These are phyloP conservation scores for Chrysosporium queenslandicum DNA, from an alignment of 2,329 filamentous ascomycete species.

Conservation along the genomic window DNA sequence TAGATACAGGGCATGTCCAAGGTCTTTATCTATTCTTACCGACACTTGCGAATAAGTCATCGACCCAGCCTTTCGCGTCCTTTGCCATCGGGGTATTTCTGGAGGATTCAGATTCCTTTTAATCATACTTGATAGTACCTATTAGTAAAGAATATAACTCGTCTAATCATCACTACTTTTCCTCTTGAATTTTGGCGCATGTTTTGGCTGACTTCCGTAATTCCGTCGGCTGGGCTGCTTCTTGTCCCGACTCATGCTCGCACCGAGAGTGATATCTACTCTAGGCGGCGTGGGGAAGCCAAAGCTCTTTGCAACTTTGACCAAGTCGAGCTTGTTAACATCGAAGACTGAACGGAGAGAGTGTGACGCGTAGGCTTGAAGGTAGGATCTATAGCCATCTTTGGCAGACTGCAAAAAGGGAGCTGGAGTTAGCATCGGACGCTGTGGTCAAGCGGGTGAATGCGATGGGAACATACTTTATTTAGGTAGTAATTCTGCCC, in stretches of 20 bases:
- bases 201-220: slow-evolving; percentile 70
- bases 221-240: slow-evolving; percentile 56
- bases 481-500: slow-evolving; percentile 94
- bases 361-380: slow-evolving; percentile 90
- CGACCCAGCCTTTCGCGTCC: too few relatives aligned
- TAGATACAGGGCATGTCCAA: too few relatives aligned
- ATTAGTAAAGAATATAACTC: too few relatives aligned
- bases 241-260: slow-evolving; percentile 65
- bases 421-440: not conserved
- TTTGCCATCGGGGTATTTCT: not conserved
- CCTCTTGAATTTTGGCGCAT: slow-evolving; percentile 48
- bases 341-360: slow-evolving; percentile 74
- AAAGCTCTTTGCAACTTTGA: slow-evolving; percentile 76
- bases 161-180: slow-evolving; percentile 27
- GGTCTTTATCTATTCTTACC: too few relatives aligned
- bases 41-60: too few relatives aligned
- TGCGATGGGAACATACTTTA: slow-evolving; percentile 47
- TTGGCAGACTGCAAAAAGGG: slow-evolving; percentile 47
- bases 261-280: slow-evolving; percentile 67
- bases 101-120: not conserved
- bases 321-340: slow-evolving; percentile 68
- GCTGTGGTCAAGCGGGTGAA: not conserved
- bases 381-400: slow-evolving; percentile 73
- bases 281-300: slow-evolving; percentile 68
- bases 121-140: too few relatives aligned